Conservation (phyloP, 129 eudicot genomes). For the Apium graveolens region DNA sequence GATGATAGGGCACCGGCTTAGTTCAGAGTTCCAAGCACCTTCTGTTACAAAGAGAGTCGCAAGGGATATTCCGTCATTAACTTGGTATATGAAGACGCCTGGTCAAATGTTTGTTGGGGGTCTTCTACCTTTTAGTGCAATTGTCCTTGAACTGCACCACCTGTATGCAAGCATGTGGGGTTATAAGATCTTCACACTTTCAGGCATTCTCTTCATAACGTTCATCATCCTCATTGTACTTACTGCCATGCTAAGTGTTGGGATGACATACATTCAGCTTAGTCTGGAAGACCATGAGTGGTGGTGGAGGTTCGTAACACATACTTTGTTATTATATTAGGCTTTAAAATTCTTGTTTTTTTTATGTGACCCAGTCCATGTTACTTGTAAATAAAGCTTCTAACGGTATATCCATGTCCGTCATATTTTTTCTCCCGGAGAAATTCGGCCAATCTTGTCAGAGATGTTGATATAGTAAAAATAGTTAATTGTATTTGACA, state of each 20-base stretch:
- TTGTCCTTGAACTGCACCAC: constrained; percentile 72
- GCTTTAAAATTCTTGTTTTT: neutral
- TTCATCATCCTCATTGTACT: constrained; percentile 53
- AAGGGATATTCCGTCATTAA: constrained; percentile 54
- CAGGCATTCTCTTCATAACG: constrained; percentile 43
- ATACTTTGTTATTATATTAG: neutral
- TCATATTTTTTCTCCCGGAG: neutral
- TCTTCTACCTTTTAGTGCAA: constrained; percentile 80
- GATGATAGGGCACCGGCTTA: constrained; percentile 43
- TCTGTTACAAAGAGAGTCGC: constrained; percentile 46
- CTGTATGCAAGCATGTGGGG: constrained; percentile 82
- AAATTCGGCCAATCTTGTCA: neutral
- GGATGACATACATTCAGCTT: constrained; percentile 76
- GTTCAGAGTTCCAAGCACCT: constrained; percentile 55
- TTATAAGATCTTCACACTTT: constrained; percentile 49
- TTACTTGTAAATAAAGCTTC: neutral
- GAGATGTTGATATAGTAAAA: neutral
- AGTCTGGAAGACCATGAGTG: constrained; percentile 71
- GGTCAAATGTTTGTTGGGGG: constrained; percentile 84
- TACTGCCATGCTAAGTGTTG: constrained; percentile 53
- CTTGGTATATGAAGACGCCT: constrained; percentile 63
- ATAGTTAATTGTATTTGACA: neutral
- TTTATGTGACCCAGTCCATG: neutral
- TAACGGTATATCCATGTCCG: neutral
- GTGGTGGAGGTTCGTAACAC: constrained; percentile 83